A percentile compares a stretch with the other conserved stretches of the same genome.
These are phyloP conservation scores for Leccinum incarnatum DNA, from an alignment of 768 basidiomycete genomes.

Conservation along the genomic window DNA sequence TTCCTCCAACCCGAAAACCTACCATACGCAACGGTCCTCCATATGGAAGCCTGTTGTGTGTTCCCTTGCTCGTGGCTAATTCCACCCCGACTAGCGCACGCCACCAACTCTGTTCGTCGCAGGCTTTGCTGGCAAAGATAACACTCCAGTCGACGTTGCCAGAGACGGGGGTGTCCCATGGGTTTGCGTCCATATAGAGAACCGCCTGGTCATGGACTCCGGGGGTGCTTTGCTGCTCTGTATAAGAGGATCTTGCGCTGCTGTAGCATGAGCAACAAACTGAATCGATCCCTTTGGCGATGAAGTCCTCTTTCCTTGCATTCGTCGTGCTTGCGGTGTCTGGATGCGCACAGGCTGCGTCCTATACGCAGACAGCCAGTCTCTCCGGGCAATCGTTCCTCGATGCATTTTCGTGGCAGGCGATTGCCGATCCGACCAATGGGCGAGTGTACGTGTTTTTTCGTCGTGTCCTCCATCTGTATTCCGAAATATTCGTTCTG, in stretches of 20 bases:
- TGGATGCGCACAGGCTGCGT: slow-evolving; percentile 33
- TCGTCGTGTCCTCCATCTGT: background rate
- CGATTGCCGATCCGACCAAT: slow-evolving; percentile 33
- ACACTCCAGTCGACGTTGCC: background rate
- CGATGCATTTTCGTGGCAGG: slow-evolving; percentile 27
- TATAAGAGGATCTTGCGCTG: slow-evolving; percentile 11
- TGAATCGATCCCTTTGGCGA: background rate
- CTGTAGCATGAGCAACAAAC: background rate
- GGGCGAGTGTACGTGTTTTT: slow-evolving; percentile 30
- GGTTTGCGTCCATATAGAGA: background rate
- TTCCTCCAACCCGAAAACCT: too few relatives aligned
- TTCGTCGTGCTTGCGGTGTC: slow-evolving; percentile 9
- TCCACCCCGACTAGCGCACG: background rate
- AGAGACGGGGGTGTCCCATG: background rate
- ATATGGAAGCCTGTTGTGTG: background rate
- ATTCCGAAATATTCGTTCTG: background rate
- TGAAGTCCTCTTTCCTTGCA: slow-evolving; percentile 3
- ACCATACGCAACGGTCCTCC: background rate
- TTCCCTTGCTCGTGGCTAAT: background rate
- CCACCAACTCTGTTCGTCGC: background rate
- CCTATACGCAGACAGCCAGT: slow-evolving; percentile 45
- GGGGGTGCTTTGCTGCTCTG: background rate
- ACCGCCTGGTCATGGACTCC: background rate
- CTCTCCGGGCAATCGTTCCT: slow-evolving; percentile 53
- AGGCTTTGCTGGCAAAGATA: slow-evolving; percentile 3